Base-by-base conservation (phyloP, 495 filamentous ascomycete genomes). In the Amniculicola lignicola region DNA sequence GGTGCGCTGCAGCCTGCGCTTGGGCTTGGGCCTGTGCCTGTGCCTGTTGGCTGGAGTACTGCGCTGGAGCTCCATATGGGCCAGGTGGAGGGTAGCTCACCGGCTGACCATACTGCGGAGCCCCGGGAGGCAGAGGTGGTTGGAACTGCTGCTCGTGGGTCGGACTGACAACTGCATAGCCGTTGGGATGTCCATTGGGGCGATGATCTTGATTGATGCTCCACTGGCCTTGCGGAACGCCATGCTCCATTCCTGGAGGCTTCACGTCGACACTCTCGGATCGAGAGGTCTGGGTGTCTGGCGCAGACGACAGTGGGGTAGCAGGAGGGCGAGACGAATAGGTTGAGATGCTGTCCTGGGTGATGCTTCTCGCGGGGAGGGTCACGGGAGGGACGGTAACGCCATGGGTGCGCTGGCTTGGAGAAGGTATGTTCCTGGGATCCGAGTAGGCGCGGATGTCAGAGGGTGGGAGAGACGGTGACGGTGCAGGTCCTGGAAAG, bases 181-280 rank as follows among this genome's bases (percentile, higher is more conserved):
- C 61, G 40, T 64, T 64, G 41, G 54, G 27, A n/a, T 41, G 22
- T 31, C 61, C 51, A 47, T 56, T 50, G 15, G 44, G 61, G 47
- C 44, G 55, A 31, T 56, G 61, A n/a, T 56, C 56, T 14, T 31
- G 36, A 22, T 51, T 58, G 4, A 21, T 23, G 31, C 48, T 23
- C 56, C 56, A 59, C n/a, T 35, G 37, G 10, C 19, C 24, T 45
- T 23, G 54, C 21, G 39, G 59, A 15, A 35, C 50, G 11, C 59
- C 52, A 63, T 59, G 55, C 16, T 63, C 59, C 59, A 58, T 63
- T 23, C 18, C 31, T 14, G 31, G 12, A 35, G 25, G 40, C 35
- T 55, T 58, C 21, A 43, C 41, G 41, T 63, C 60, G 18, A 28
- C 37, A 39, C 60, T 63, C 48, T 48, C 47, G 10, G 54, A 49